Evolutionary conservation across 208 protist genomes (phyloP).

Genomic region (Wallacemonas rigidus): DNA sequence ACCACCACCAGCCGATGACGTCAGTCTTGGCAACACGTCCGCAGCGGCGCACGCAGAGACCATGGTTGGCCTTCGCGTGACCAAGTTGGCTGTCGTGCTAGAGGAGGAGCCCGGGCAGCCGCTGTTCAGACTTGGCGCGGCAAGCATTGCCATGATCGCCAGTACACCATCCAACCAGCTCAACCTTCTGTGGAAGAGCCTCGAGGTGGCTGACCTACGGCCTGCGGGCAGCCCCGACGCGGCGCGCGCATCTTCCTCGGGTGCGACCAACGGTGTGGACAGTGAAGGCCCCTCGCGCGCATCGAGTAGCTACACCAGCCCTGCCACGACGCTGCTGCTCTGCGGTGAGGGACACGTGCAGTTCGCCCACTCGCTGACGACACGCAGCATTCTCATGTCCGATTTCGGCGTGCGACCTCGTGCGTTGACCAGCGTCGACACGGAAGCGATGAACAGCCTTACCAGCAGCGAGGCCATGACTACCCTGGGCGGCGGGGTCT

Average conservation of each 20-base stretch:
- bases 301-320: slow-evolving; percentile 13
- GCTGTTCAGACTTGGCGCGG: slow-evolving; percentile 4
- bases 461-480: slow-evolving; percentile 19
- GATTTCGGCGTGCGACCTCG: slow-evolving; percentile 50
- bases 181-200: slow-evolving; percentile 18
- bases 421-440: slow-evolving; percentile 25
- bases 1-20: background rate
- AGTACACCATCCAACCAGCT: slow-evolving; percentile 15
- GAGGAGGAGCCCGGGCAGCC: slow-evolving; percentile 9
- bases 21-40: slow-evolving; percentile 15
- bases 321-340: slow-evolving; percentile 45
- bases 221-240: slow-evolving; percentile 11
- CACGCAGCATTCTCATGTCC: slow-evolving; percentile 40
- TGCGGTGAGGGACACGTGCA: slow-evolving; percentile 62
- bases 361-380: slow-evolving; percentile 56
- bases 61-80: slow-evolving; percentile 14
- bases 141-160: slow-evolving; percentile 8
- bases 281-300: background rate
- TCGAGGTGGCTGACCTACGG: slow-evolving; percentile 10
- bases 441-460: slow-evolving; percentile 20
- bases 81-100: slow-evolving; percentile 7
- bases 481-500: slow-evolving; percentile 4
- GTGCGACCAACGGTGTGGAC: background rate
- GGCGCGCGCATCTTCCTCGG: background rate
- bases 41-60: background rate